Percentiles rank a stretch among this genome's conserved stretches.
Evolutionary conservation across 768 basidiomycete species (phyloP).

Genomic region (Rossbeevera mucosa): DNA sequence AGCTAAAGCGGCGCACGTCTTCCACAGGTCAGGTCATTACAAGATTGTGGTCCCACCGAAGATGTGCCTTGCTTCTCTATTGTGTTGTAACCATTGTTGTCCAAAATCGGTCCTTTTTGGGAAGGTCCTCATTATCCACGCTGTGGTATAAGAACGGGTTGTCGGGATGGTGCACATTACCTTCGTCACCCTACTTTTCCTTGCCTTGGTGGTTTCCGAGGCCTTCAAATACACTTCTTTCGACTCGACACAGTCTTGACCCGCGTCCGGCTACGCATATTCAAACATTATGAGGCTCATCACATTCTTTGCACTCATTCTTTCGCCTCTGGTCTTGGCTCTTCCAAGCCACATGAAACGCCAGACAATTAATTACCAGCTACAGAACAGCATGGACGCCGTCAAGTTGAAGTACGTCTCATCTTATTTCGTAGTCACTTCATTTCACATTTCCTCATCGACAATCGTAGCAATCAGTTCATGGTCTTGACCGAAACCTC

Average conservation of each 20-base stretch:
- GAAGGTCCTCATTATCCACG: neutral
- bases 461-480: slow-evolving; percentile 20
- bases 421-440: neutral
- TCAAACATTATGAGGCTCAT: slow-evolving; percentile 35
- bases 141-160: slow-evolving; percentile 17
- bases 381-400: slow-evolving; percentile 40
- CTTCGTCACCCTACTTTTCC: neutral
- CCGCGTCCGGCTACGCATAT: slow-evolving; percentile 1
- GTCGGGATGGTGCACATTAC: neutral
- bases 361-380: slow-evolving; percentile 19
- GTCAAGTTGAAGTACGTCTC: slow-evolving; percentile 38
- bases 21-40: neutral
- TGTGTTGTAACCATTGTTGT: slow-evolving; percentile 20
- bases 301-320: slow-evolving; percentile 30
- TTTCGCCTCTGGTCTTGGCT: slow-evolving; percentile 30
- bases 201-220: slow-evolving; percentile 9
- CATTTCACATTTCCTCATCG: slow-evolving; percentile 4
- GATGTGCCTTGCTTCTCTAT: slow-evolving; percentile 1
- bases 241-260: neutral
- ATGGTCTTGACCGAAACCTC: slow-evolving; percentile 22
- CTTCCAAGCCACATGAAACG: slow-evolving; percentile 35
- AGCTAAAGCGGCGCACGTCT: neutral
- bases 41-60: neutral
- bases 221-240: slow-evolving; percentile 7
- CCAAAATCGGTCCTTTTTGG: neutral